Conservation (phyloP, 2,329 filamentous ascomycete species). For the Penicillium sp. region DNA sequence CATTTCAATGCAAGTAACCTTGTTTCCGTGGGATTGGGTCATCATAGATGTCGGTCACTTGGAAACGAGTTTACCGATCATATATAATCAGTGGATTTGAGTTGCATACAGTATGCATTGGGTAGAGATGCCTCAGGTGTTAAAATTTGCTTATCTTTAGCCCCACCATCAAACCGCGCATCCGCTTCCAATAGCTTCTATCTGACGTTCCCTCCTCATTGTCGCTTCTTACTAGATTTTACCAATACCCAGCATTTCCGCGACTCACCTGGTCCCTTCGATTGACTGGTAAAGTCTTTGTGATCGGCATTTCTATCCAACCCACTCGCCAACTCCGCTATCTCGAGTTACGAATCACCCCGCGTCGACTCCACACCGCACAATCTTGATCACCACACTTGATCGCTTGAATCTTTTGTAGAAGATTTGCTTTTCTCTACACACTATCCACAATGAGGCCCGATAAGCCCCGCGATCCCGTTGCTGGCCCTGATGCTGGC, state of each 20-base stretch:
- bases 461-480: slow-evolving; percentile 60
- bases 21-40: not conserved
- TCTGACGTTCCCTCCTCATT: not conserved
- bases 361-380: not conserved
- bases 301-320: not conserved
- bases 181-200: not conserved
- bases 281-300: not conserved
- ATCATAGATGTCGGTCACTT: not conserved
- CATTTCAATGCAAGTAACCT: not conserved
- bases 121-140: not conserved
- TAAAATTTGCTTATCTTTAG: slow-evolving; percentile 13
- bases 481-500: slow-evolving; percentile 71
- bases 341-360: not conserved
- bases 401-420: not conserved
- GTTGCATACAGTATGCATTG: not conserved
- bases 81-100: not conserved
- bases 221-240: not conserved
- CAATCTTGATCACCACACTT: not conserved
- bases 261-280: too few relatives aligned
- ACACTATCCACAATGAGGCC: slow-evolving; percentile 42
- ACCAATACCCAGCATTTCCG: not conserved
- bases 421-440: not conserved
- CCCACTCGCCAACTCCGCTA: not conserved
- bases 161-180: slow-evolving; percentile 9
- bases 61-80: not conserved